Base-by-base conservation (phyloP, 345 rosid species). In the Clausena lansium region DNA sequence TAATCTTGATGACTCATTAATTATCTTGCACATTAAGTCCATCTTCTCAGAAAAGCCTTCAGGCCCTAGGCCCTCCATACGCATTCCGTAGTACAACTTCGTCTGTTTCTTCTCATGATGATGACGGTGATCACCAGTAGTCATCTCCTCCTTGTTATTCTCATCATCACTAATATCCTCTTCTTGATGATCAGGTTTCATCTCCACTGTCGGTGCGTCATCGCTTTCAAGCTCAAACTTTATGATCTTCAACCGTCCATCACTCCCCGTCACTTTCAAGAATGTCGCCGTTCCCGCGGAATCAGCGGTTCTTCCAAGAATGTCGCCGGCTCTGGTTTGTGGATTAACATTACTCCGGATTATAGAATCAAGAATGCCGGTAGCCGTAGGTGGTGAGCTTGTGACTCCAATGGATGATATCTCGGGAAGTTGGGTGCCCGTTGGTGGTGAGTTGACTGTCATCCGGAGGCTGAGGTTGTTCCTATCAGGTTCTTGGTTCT, bases 181-280 rank as follows among this genome's bases (percentile, higher is more conserved):
- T 60, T 45, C 67, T 47, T 81, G 76, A 1, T 82, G 50, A 71
- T 79, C 77, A 61, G 68, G 66, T 28, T 58, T 77, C 9, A 20
- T n/a, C 36, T 45, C 50, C 17, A 45, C 50, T 5, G 50, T 13
- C 50, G 15, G 50, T 45, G 17, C 11, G 3, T 41, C 47, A 39
- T 39, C 14, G 3, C 47, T 0, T 2, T 10, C 14, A 41, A 2
- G 10, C 2, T 45, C 59, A 19, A 61, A 19, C 9, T 71, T 78
- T 58, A 70, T 74, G 62, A 78, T 66, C 22, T 20, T 71, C 65
- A 85, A 22, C 84, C 88, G 74, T 67, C 88, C 83, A 30, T 83
- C 80, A 24, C 74, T 80, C 67, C 84, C 47, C 4, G 47, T 83
- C 82, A 70, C 85, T 36, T 80, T 76, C 74, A n/a, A n/a, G n/a